phyloP scores from a whole-genome alignment of 164 flowering plant species.

The Buxus sempervirens region DNA sequence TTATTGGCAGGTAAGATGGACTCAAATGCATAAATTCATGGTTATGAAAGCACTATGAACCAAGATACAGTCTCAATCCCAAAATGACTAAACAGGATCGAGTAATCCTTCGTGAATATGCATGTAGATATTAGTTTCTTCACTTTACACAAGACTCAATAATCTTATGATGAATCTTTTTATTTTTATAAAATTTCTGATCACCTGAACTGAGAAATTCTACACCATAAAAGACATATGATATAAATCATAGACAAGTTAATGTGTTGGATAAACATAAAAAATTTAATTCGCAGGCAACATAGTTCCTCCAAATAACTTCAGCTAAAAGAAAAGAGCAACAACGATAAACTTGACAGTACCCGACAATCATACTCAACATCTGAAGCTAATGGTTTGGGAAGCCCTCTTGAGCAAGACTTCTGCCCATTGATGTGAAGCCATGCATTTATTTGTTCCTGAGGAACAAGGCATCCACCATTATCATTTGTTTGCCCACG shows the following conservation, averaged over 20 bases:
- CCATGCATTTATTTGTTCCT: constrained; percentile 78
- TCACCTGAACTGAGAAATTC: neutral
- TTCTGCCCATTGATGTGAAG: constrained; percentile 58
- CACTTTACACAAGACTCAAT: neutral
- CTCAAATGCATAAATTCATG: no score
- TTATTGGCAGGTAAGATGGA: no score
- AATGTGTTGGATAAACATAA: neutral
- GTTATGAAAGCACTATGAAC: no score
- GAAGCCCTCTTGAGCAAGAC: constrained; percentile 29
- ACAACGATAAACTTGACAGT: constrained; percentile 7
- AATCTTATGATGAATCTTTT: neutral
- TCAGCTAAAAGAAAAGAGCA: neutral
- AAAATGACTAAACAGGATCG: no score
- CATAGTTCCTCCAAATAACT: neutral
- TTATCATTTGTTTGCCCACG: constrained; percentile 22
- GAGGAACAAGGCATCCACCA: constrained; percentile 55
- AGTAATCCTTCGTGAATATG: no score
- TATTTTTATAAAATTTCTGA: no score
- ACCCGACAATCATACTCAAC: constrained; percentile 67
- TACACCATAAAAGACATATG: neutral
- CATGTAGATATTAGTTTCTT: no score
- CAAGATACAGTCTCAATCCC: no score
- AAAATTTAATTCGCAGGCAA: neutral
- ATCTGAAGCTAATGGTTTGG: constrained; percentile 34
- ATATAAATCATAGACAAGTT: no score